Percentiles rank a stretch among this genome's conserved stretches.
These are phyloP conservation scores for Tinospora cordifolia DNA, from an alignment of 164 flowering plant species.

Conservation along the genomic window DNA sequence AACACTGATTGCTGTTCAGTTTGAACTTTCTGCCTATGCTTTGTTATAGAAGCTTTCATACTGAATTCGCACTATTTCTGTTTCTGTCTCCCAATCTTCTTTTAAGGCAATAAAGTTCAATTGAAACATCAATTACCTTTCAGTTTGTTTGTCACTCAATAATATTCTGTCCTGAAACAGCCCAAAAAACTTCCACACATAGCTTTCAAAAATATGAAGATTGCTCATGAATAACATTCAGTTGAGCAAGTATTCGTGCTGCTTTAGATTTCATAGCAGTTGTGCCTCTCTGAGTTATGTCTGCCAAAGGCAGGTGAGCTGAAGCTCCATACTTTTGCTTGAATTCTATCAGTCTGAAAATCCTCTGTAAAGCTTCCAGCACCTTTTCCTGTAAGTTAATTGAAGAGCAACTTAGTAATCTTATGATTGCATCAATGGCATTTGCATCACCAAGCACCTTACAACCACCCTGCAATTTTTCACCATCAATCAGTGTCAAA, in stretches of 20 bases:
- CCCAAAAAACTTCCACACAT: neutral
- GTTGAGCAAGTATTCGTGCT: constrained; percentile 52
- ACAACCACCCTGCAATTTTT: constrained; percentile 44
- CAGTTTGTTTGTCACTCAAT: neutral
- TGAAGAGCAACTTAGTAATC: constrained; percentile 33
- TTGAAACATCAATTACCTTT: neutral
- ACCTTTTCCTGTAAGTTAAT: constrained; percentile 49
- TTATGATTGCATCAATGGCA: constrained; percentile 45
- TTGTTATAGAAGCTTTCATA: neutral
- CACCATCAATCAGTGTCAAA: constrained; percentile 48
- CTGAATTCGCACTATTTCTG: neutral
- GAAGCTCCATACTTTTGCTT: constrained; percentile 42
- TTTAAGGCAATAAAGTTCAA: neutral
- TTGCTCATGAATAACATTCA: constrained; percentile 56
- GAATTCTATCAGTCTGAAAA: constrained; percentile 45
- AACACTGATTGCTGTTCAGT: no score
- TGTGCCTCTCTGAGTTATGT: constrained; percentile 53
- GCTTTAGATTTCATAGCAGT: constrained; percentile 41
- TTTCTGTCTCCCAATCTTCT: neutral
- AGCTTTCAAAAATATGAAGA: constrained; percentile 48
- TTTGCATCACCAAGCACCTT: constrained; percentile 47
- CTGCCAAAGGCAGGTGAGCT: constrained; percentile 53
- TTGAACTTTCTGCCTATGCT: neutral
- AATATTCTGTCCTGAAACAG: neutral
- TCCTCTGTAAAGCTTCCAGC: constrained; percentile 42